phyloP scores from a whole-genome alignment of 2,329 filamentous ascomycete genomes.

The Xylaria sp. region DNA sequence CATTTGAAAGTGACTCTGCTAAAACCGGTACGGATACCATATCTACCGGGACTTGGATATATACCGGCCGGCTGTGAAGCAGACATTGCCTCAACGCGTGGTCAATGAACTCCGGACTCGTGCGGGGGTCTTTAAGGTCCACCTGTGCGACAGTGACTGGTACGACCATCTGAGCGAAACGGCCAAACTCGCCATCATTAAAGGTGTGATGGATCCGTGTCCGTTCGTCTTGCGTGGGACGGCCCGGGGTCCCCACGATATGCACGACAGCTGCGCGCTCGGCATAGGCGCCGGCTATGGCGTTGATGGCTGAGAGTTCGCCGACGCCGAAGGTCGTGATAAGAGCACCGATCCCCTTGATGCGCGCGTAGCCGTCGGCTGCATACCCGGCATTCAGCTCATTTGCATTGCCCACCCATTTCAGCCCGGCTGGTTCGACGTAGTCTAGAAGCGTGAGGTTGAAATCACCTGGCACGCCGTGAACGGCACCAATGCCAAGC shows the following conservation, averaged over 20 bases:
- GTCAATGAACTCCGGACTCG: conserved; percentile 63
- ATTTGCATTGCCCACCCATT: conserved; percentile 65
- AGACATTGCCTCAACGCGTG: conserved; percentile 61
- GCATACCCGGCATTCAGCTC: conserved; percentile 69
- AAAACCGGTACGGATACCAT: conserved; percentile 56
- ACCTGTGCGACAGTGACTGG: conserved; percentile 62
- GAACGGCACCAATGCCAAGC: conserved; percentile 56
- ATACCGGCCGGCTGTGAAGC: conserved; percentile 65
- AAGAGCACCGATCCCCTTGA: conserved; percentile 61
- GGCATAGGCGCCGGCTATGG: conserved; percentile 67
- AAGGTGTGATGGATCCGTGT: conserved; percentile 65
- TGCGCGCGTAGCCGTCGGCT: conserved; percentile 67
- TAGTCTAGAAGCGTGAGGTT: conserved; percentile 54
- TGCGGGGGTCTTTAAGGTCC: conserved; percentile 57
- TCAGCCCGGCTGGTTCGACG: conserved; percentile 52
- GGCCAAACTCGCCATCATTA: conserved; percentile 64
- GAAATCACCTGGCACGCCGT: conserved; percentile 60
- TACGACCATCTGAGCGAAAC: conserved; percentile 61
- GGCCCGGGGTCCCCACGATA: conserved; percentile 65
- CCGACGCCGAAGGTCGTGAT: conserved; percentile 72
- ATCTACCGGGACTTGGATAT: conserved; percentile 66
- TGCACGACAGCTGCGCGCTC: conserved; percentile 68
- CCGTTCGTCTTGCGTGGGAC: conserved; percentile 56
- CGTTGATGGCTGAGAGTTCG: conserved; percentile 67
- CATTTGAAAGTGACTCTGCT: conserved; percentile 47